Evolutionary conservation across 352 stramenopile genomes (phyloP), one percentile per base, ranked within the genome.

Genomic region (Phytophthora pluvialis): DNA sequence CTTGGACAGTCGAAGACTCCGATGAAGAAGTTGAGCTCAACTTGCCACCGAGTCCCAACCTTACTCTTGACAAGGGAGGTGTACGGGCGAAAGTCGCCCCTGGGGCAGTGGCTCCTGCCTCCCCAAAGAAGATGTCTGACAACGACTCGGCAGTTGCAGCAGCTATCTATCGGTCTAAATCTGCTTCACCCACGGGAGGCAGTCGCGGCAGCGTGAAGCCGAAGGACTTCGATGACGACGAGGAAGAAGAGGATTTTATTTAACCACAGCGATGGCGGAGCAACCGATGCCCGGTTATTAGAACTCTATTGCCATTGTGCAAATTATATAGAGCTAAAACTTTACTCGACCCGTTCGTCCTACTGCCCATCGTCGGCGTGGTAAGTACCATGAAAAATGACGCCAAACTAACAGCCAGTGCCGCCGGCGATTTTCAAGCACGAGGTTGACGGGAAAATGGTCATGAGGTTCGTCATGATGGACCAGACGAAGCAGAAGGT

Each of bases 1-100:
- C 86, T 5, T 95, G 86, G 86, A 89, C 80, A 47, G 64, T 77
- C 8, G 84, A 95, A 47, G 84, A 95, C 58, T 95, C 84, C 31
- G 86, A 95, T 63, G 86, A 95, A 76, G 68, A 76, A 36, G 84
- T 93, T 58, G 84, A 93, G 60, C 66, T 91, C 40, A 80, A 92
- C 39, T 73, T 92, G 8, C 55, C 67, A 4, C 39, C 86, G 78
- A 73, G 69, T 73, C 47, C 56, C 67, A 68, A 66, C 25, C 26
- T 43, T 29, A 26, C 16, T 10, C 6, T 60, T n/a, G 36, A 48
- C 26, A 72, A 66, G 16, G 51, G 36, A 44, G 7, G 31, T 21
- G 44, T 9, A 39, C 58, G 53, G 9, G 50, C 64, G 16, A 76
- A 70, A 58, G 59, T 76, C 13, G 18, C 64, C 36, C 64, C 68